Evolutionary conservation across 371 early-diverging fungal genomes (phyloP).

Genomic region (Entomophthora muscae): DNA sequence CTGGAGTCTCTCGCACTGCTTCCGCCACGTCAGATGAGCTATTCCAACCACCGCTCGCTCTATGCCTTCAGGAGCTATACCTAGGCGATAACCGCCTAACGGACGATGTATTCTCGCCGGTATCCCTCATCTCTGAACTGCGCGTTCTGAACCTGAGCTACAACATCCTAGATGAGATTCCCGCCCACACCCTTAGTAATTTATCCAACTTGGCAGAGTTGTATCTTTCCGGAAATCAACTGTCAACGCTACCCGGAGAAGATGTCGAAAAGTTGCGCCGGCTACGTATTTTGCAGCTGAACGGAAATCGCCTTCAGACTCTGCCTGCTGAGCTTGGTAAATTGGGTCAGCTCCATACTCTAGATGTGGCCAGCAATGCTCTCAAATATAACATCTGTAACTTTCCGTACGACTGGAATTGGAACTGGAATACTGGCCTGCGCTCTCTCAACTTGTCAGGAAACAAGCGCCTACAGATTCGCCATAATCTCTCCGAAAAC

Average conservation of each 20-base stretch:
- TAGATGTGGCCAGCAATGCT: conserved; percentile 76
- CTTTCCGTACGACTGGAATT: conserved; percentile 94
- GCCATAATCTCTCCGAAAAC: conserved; percentile 32
- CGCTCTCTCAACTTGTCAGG: conserved; percentile 81
- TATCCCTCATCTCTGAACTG: conserved; percentile 51
- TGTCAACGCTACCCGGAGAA: conserved; percentile 68
- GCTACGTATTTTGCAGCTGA: conserved; percentile 57
- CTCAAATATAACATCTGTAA: conserved; percentile 85
- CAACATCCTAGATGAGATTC: conserved; percentile 68
- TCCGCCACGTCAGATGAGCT: conserved; percentile 11
- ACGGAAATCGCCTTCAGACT: conserved; percentile 77
- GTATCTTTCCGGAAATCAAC: conserved; percentile 68
- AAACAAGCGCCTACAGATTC: conserved; percentile 76
- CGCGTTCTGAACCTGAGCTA: conserved; percentile 62
- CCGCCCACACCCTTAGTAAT: conserved; percentile 24
- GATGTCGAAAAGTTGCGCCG: conserved; percentile 57
- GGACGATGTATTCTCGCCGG: conserved; percentile 63
- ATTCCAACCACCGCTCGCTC: conserved; percentile 32
- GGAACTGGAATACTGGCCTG: conserved; percentile 84
- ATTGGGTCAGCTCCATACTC: conserved; percentile 41
- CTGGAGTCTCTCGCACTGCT: neutral
- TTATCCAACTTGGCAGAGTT: conserved; percentile 44
- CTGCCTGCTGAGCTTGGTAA: conserved; percentile 86
- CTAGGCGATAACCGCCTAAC: conserved; percentile 69
- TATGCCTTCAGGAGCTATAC: conserved; percentile 35